These are phyloP conservation scores for Fusarium protoensiforme DNA, from an alignment of 2,329 filamentous ascomycete species.

Conservation along the genomic window DNA sequence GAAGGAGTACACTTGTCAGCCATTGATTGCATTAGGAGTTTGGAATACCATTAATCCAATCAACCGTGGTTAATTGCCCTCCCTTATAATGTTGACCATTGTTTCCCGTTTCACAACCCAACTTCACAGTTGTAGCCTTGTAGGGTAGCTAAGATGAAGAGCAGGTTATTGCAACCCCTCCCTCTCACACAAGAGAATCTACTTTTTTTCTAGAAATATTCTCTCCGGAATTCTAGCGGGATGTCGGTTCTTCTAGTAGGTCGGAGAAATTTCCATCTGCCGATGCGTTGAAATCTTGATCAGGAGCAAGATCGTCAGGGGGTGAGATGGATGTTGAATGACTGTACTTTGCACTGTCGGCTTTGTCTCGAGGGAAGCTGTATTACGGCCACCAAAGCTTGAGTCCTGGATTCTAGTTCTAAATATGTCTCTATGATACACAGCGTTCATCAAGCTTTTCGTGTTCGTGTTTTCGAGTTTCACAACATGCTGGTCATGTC, in stretches of 20 bases:
- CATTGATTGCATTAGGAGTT: neutral
- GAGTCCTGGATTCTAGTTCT: neutral
- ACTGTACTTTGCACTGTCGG: neutral
- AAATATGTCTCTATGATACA: neutral
- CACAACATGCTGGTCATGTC: neutral
- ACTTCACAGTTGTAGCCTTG: neutral
- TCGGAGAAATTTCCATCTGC: neutral
- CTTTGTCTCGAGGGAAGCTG: neutral
- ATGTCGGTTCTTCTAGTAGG: neutral
- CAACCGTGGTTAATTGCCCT: neutral
- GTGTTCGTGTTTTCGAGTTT: neutral
- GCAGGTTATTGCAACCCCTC: neutral
- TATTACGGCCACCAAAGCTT: neutral
- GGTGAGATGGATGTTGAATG: neutral
- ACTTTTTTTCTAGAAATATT: neutral
- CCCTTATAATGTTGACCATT: neutral
- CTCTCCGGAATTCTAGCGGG: neutral
- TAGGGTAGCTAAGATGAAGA: neutral
- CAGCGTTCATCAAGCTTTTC: neutral
- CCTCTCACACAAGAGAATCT: neutral
- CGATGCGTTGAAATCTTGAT: neutral
- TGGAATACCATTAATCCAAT: rapidly evolving
- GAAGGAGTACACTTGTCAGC: neutral
- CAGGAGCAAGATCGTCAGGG: neutral
- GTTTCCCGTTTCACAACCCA: neutral